Evolutionary conservation across 2,329 filamentous ascomycete genomes (phyloP).

Genomic region (Verticillium nubilum): DNA sequence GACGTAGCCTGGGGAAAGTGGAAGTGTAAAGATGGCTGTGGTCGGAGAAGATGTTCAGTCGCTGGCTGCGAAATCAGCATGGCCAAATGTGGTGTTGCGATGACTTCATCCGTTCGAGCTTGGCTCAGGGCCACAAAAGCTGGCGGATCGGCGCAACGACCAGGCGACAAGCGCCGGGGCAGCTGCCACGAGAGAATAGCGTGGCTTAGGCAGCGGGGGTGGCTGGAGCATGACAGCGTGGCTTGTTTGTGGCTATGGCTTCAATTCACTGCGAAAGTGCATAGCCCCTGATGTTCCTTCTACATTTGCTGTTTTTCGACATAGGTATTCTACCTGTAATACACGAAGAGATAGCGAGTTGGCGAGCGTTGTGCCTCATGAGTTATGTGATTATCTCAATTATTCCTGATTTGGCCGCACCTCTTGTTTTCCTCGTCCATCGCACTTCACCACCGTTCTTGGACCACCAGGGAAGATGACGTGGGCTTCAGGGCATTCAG

Average conservation of each 20-base stretch:
- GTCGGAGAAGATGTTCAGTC: neutral
- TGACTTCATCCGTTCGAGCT: neutral
- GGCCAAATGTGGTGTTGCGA: neutral
- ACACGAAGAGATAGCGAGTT: too few species aligned
- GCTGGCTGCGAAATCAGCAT: neutral
- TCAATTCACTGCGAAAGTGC: too few species aligned
- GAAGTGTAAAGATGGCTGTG: neutral
- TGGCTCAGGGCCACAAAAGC: neutral
- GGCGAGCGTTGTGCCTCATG: too few species aligned
- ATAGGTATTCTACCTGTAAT: too few species aligned
- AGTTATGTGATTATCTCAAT: too few species aligned
- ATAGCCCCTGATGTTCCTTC: too few species aligned
- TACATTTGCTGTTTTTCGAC: too few species aligned
- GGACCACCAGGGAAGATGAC: conserved; percentile 2
- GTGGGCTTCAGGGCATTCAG: neutral
- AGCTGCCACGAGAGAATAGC: neutral
- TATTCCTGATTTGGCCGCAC: neutral
- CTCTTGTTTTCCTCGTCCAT: neutral
- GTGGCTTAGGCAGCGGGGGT: neutral
- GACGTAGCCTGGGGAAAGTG: neutral
- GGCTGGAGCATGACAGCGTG: neutral
- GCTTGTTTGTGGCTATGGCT: neutral
- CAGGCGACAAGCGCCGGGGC: neutral
- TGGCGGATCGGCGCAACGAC: neutral
- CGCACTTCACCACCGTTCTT: neutral